These are phyloP conservation scores for Barnettozyma vustinii DNA, from an alignment of 805 yeast species.

Conservation along the genomic window DNA sequence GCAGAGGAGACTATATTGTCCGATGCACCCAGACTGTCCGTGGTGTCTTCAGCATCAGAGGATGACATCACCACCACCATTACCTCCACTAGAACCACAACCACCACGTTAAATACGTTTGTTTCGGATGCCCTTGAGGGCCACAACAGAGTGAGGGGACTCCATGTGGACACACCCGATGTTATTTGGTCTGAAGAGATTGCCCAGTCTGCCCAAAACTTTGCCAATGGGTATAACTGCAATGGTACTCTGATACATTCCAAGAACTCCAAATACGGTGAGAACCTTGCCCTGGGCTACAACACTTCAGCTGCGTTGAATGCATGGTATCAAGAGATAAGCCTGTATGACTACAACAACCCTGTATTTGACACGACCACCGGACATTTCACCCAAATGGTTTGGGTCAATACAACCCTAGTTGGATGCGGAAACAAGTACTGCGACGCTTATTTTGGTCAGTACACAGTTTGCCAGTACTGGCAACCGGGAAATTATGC, in stretches of 20 bases:
- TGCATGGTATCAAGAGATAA: constrained; percentile 73
- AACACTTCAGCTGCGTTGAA: constrained; percentile 50
- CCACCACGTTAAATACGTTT: constrained; percentile 10
- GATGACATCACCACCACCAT: constrained; percentile 13
- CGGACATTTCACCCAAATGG: constrained; percentile 78
- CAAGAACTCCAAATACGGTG: constrained; percentile 58
- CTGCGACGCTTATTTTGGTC: constrained; percentile 46
- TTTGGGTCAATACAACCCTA: constrained; percentile 59
- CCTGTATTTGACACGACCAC: constrained; percentile 43
- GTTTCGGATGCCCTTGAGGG: constrained; percentile 7
- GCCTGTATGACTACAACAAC: constrained; percentile 43
- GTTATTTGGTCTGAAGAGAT: constrained; percentile 52
- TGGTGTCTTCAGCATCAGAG: neutral
- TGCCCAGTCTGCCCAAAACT: constrained; percentile 49
- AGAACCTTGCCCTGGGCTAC: constrained; percentile 76
- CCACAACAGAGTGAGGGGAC: constrained; percentile 55
- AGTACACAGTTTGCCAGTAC: constrained; percentile 67
- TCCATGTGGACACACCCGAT: constrained; percentile 41
- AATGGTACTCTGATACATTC: constrained; percentile 57
- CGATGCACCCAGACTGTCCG: neutral
- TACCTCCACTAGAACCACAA: constrained; percentile 14
- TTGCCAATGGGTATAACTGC: constrained; percentile 53
- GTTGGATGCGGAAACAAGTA: constrained; percentile 67
- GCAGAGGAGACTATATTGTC: neutral
- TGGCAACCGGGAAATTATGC: constrained; percentile 58